phyloP scores from a whole-genome alignment of 352 stramenopile genomes.

The Phytophthora agathidicida region DNA sequence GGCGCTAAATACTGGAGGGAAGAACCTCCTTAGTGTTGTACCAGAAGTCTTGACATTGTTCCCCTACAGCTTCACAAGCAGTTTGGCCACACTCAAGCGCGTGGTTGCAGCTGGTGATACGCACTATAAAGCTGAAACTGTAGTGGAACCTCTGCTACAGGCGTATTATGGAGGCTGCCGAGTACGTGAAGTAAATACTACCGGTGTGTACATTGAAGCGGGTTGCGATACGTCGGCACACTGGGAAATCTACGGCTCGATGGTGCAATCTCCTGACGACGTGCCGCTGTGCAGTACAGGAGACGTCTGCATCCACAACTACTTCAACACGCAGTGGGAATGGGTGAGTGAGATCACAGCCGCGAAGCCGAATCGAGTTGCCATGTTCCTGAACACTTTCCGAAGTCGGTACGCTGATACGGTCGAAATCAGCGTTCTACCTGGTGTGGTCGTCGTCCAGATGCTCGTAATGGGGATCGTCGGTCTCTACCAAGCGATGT shows the following conservation, averaged over 20 bases:
- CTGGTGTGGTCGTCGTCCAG: conserved; percentile 21
- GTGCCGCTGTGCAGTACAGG: conserved; percentile 20
- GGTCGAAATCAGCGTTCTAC: conserved; percentile 17
- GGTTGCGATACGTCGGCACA: not conserved
- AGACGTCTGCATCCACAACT: conserved; percentile 26
- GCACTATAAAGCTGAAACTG: conserved; percentile 2
- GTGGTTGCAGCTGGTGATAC: not conserved
- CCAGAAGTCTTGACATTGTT: conserved; percentile 21
- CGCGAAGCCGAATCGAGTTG: not conserved
- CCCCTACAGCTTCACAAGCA: conserved; percentile 24
- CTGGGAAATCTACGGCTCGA: conserved; percentile 22
- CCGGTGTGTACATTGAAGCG: conserved; percentile 21
- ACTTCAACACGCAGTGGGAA: conserved; percentile 24
- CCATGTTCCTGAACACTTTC: conserved; percentile 20
- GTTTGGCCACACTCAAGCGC: not conserved
- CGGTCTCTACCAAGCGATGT: conserved; percentile 23
- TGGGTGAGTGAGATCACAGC: conserved; percentile 3
- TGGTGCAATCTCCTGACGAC: conserved; percentile 25
- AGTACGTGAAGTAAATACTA: conserved; percentile 19
- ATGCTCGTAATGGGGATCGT: conserved; percentile 25
- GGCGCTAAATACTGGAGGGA: not conserved
- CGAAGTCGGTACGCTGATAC: conserved; percentile 20
- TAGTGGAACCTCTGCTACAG: conserved; percentile 12
- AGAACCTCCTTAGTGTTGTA: conserved; percentile 3
- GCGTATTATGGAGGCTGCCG: conserved; percentile 26